Conservation (phyloP, 2,329 filamentous ascomycete species). For the Trichoderma sp. region DNA sequence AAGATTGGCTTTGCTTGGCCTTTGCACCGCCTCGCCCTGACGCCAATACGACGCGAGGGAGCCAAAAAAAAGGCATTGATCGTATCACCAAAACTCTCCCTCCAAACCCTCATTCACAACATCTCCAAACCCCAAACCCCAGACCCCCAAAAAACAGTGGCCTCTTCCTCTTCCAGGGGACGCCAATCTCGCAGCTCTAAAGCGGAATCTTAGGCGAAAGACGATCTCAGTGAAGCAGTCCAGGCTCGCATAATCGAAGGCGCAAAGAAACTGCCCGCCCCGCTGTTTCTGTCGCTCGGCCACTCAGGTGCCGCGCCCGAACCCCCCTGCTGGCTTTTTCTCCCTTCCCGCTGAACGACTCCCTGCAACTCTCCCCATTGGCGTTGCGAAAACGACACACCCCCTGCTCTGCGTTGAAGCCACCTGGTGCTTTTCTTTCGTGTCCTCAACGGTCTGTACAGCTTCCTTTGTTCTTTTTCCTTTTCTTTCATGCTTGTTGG, state of each 20-base stretch:
- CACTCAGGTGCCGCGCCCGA: background rate
- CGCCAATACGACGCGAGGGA: background rate
- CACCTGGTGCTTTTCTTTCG: conserved; percentile 36
- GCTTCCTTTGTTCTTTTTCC: conserved; percentile 13
- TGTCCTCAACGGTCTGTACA: conserved; percentile 7
- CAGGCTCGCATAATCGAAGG: background rate
- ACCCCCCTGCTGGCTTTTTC: background rate
- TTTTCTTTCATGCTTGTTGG: conserved; percentile 22
- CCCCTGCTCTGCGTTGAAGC: conserved; percentile 33
- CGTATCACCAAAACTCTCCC: background rate
- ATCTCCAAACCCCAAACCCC: background rate
- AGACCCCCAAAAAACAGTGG: background rate
- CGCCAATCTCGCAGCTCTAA: conserved; percentile 4
- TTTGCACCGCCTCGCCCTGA: background rate
- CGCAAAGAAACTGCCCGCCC: conserved; percentile 3
- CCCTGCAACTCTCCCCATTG: conserved; percentile 34
- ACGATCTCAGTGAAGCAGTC: background rate
- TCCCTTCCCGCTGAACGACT: conserved; percentile 21
- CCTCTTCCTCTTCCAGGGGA: background rate
- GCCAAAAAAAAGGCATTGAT: background rate
- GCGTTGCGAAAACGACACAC: conserved; percentile 28
- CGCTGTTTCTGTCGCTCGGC: background rate
- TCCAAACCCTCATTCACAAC: background rate
- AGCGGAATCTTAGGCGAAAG: conserved; percentile 1
- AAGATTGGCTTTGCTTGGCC: background rate